Base-by-base conservation (phyloP, 2,329 filamentous ascomycete genomes). In the Hypoxylon sp. region DNA sequence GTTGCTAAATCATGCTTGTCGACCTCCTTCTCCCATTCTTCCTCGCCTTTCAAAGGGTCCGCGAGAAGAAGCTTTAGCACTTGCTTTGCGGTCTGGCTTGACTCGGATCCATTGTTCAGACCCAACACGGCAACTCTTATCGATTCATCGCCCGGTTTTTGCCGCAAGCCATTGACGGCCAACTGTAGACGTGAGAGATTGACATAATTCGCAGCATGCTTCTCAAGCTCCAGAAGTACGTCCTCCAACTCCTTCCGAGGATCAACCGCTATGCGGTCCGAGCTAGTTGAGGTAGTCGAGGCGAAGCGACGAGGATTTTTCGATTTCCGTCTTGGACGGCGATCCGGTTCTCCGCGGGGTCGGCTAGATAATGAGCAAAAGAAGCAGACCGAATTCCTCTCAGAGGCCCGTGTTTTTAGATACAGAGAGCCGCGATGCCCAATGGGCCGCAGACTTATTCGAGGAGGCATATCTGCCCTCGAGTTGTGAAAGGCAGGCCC, bases 181-280 rank as follows among this genome's bases (percentile, higher is more conserved):
- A 95, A 85, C 78, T 93, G 90, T 49, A 94, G 77, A 60, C 90
- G 85, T 30, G 91, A 88, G n/a, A 90, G 84, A 74, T 91, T 91
- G 58, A 92, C 84, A 72, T 89, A 85, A 63, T 84, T 86, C 23
- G 87, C 84, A 1, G 89, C 88, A 52, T 87, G 81, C 56, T 85
- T 86, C 73, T 91, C 85, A 2, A 95, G 82, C 21, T 87, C 84
- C 1, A 84, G 77, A 0, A 94, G 82, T 2, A 87, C 82, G 46
- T 84, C 79, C 68, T 90, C 84, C 4, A 93, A 85, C 70, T 91
- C 85, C 60, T 80, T 74, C 43, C 86, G 82, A 13, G 82, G 76
- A 61, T 82, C 60, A 19, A 23, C 74, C 7, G 69, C 61, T n/a
- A 73, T 14, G 3, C 67, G 51, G 14, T 56, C 11, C 38, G 65